Evolutionary conservation across 2,329 filamentous ascomycete species (phyloP), one percentile per base, ranked within the genome.

Genomic region (Talaromyces sp.): DNA sequence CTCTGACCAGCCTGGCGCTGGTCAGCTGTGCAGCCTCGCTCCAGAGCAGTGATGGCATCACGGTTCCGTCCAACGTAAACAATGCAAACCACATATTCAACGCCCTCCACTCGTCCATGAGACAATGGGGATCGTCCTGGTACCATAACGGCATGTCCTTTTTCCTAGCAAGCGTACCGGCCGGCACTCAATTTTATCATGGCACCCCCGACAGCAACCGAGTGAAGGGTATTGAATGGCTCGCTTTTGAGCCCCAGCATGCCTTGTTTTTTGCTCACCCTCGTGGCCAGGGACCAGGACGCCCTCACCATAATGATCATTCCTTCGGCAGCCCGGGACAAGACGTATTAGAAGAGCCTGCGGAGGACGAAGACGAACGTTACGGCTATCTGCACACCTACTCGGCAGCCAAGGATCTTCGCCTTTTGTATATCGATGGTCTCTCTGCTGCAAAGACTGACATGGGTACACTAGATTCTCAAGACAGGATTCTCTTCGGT

Each of bases 171-270:
- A 82, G 81, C 0, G 81, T 92, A 0, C 88, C 89, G 0, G 77
- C 78, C 19, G 88, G 85, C 3, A 88, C 85, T 0, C 75, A 87
- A 39, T 72, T 92, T 10, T 90, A 91, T 67, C 89, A 92, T 69
- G 89, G 90, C 13, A 81, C 80, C 0, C 66, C 65, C 9, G 71
- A 68, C 0, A 66, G 76, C 0, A 72, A 81, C 1, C 76, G 80
- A 0, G 80, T 89, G 0, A 72, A 74, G 2, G 82, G 80, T 0
- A 82, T 80, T 3, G 86, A 92, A 67, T 92, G 89, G 88, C 78
- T 92, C 1, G 89, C 90, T 0, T 92, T 92, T 68, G 89, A 92
- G 71, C 82, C 88, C 3, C 89, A 92, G 67, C 90, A 92, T 72
- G 87, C 89, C 0, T 79, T 88, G 65, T 70, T 79, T 2, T 92